Base-by-base conservation (phyloP, 306 rosid species). In the Prunus mume region DNA sequence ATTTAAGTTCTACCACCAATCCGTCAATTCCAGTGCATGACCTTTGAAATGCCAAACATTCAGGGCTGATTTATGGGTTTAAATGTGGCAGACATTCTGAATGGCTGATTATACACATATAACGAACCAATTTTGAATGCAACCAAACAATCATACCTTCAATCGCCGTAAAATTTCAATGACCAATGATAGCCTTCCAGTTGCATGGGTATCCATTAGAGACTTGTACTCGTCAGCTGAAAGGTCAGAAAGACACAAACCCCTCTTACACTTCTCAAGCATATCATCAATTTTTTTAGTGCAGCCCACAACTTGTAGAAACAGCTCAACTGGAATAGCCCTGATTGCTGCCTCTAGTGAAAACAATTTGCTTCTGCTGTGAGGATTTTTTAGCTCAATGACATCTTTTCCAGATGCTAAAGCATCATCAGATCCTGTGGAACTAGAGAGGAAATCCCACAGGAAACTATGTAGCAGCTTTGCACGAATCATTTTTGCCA, bases 401-500 rank as follows among this genome's bases (percentile, higher is more conserved):
- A 28, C 76, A 80, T 62, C 56, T 34, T 57, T 66, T 76, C 72
- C 78, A 63, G 83, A 78, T 73, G 90, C 88, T 52, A 81, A 85
- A 83, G 77, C 82, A 60, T 65, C 86, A 63, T 27, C 27, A 64
- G 75, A 76, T 73, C 74, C 73, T 75, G 70, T 79, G n/a, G 93
- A 82, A 61, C 75, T 69, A 78, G 76, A 80, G 65, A 92, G 55
- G 81, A 83, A 82, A 79, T 89, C 97, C 98, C 98, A 95, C 64
- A 95, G 80, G 85, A 88, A 95, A 75, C 83, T 28, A 78, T 95
- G 98, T 58, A 95, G 88, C 79, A 95, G 80, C 86, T 92, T 95
- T 43, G 98, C 91, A 71, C 98, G 92, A 70, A 95, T 74, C 97
- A 95, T 92, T 90, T 92, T 95, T 78, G 98, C 91, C 85, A 89